Conservation (phyloP, 148 eudicot species). For the Amaranthus palmeri region DNA sequence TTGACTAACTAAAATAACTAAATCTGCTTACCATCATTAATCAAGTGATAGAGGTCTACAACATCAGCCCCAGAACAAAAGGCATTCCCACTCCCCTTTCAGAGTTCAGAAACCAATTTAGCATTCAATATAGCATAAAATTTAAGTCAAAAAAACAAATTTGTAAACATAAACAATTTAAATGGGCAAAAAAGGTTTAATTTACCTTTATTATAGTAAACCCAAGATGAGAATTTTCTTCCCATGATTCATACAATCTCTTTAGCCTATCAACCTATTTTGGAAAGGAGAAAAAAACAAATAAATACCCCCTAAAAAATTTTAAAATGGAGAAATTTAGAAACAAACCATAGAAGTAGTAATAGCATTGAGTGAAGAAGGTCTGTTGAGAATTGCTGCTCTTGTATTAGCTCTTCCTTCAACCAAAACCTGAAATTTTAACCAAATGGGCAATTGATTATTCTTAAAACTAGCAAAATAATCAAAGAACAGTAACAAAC, state of each 20-base stretch:
- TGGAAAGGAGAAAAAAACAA: neutral
- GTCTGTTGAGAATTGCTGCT: slow-evolving; percentile 72
- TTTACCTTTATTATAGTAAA: slow-evolving; percentile 84
- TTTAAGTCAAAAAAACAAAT: neutral
- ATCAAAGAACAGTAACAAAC: neutral
- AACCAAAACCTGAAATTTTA: slow-evolving; percentile 64
- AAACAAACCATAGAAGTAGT: slow-evolving; percentile 56
- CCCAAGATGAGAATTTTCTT: slow-evolving; percentile 85
- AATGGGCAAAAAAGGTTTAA: neutral
- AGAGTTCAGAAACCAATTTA: slow-evolving; percentile 21
- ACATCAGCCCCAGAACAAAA: slow-evolving; percentile 86
- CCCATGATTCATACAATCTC: slow-evolving; percentile 85
- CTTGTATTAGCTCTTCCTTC: slow-evolving; percentile 87
- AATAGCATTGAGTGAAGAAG: slow-evolving; percentile 75
- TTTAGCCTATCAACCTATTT: slow-evolving; percentile 64
- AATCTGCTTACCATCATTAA: slow-evolving; percentile 65
- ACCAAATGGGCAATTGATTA: slow-evolving; percentile 16
- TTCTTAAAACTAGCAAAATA: neutral
- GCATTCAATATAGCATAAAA: neutral
- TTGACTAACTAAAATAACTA: neutral
- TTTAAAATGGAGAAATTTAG: neutral
- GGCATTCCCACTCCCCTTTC: slow-evolving; percentile 74
- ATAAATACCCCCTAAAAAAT: neutral
- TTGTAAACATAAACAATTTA: no score
- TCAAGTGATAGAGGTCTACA: slow-evolving; percentile 50